Evolutionary conservation across 805 yeast genomes (phyloP).

Genomic region (Starmerella floricola): DNA sequence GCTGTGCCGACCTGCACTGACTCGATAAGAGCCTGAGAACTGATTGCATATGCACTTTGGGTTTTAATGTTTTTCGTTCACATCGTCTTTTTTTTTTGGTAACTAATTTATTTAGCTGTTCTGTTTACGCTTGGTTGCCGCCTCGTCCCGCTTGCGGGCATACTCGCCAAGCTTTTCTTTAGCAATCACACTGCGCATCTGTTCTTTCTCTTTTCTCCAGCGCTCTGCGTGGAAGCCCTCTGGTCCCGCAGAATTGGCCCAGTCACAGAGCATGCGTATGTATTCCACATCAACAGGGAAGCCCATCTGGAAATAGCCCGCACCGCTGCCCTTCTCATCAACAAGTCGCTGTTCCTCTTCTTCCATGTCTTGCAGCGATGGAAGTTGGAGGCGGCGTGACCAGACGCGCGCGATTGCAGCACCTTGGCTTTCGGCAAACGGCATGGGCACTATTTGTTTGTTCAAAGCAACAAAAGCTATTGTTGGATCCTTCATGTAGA

Average conservation of each 20-base stretch:
- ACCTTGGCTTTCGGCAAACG: constrained; percentile 45
- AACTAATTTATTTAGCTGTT: too few species aligned
- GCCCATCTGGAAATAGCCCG: constrained; percentile 40
- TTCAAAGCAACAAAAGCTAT: constrained; percentile 47
- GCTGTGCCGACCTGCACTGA: too few species aligned
- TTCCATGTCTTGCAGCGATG: constrained; percentile 38
- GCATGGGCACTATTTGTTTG: constrained; percentile 27
- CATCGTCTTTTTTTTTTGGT: too few species aligned
- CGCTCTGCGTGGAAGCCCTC: constrained; percentile 39
- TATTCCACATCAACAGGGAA: constrained; percentile 51
- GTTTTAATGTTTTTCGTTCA: too few species aligned
- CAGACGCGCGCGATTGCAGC: constrained; percentile 52
- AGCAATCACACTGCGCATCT: constrained; percentile 15
- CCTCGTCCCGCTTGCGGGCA: constrained; percentile 9
- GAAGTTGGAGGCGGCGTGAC: constrained; percentile 42
- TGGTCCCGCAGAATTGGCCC: constrained; percentile 22
- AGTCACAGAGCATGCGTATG: constrained; percentile 34
- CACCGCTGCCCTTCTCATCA: constrained; percentile 37
- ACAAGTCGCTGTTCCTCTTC: constrained; percentile 33
- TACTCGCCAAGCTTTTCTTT: constrained; percentile 14
- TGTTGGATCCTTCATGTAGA: constrained; percentile 49
- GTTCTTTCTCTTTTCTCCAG: constrained; percentile 36
- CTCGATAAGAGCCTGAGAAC: too few species aligned
- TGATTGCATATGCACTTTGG: too few species aligned
- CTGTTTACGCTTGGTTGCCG: constrained; percentile 1